Percentiles rank a stretch among this genome's conserved stretches.
These are phyloP conservation scores for Ustilago curta DNA, from an alignment of 1,284 basidiomycete species.

Conservation along the genomic window DNA sequence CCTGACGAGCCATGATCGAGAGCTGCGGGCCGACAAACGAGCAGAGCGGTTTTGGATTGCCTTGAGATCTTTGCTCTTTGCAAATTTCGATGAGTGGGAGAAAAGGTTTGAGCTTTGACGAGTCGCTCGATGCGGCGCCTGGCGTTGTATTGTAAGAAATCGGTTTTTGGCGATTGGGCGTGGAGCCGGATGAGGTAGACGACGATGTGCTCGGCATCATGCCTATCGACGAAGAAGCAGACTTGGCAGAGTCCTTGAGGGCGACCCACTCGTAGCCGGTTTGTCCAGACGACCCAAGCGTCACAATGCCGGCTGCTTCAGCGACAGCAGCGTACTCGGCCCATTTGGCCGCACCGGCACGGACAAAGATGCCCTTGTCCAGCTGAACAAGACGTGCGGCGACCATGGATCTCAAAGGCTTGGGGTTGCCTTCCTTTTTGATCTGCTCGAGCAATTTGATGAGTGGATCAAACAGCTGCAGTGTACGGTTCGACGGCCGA, in stretches of 20 bases:
- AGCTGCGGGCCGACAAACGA: conserved; percentile 39
- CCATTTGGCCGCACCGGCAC: conserved; percentile 57
- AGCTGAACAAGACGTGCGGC: conserved; percentile 37
- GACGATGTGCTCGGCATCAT: conserved; percentile 28
- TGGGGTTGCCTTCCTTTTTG: conserved; percentile 50
- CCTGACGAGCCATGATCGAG: conserved; percentile 29
- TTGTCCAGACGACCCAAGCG: conserved; percentile 43
- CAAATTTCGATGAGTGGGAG: conserved; percentile 54
- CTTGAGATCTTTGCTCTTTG: conserved; percentile 47
- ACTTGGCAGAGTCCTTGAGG: conserved; percentile 30
- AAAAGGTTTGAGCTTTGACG: conserved; percentile 31
- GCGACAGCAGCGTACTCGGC: conserved; percentile 60
- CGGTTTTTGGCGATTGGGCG: conserved; percentile 29
- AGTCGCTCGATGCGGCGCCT: conserved; percentile 4
- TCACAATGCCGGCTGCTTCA: conserved; percentile 57
- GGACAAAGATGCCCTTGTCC: conserved; percentile 52
- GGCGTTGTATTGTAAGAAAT: conserved; percentile 7
- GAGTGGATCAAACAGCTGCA: conserved; percentile 55
- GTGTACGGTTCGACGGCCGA: conserved; percentile 39
- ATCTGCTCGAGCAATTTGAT: conserved; percentile 51
- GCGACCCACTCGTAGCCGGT: conserved; percentile 60
- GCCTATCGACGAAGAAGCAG: conserved; percentile 19
- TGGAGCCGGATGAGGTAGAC: conserved; percentile 13
- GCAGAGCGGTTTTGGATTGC: conserved; percentile 32
- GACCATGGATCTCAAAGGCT: conserved; percentile 52